Evolutionary conservation across 75 land plant species (phyloP), one percentile per base, ranked within the genome.

Genomic region (Ceratopteris richardii): DNA sequence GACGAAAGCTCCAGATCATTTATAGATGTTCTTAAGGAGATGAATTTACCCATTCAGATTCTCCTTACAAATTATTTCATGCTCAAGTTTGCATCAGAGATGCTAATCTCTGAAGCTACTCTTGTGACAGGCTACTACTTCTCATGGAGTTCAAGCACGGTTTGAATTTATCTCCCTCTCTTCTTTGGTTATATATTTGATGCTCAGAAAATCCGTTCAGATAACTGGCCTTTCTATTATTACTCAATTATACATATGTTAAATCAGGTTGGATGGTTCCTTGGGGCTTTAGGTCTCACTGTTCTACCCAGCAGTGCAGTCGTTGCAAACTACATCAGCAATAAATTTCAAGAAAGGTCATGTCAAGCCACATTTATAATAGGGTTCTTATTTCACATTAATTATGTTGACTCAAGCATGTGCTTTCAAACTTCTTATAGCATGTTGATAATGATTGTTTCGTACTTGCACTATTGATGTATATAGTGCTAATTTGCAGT

Each of bases 291-390:
- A 5, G 73, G 73, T 21, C 19, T 70, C 22, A 57, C 67, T n/a
- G 73, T 70, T 21, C 60, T 70, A 39, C 73, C 73, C 0, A 64
- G 68, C 56, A 60, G 73, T 39, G 66, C 67, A 4, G 68, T 70
- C 18, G 73, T 70, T 13, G 73, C 69, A 54, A 70, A 70, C 56
- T 70, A 62, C 61, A 64, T 70, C 53, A 70, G 73, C 48, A 70
- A 70, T 17, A 57, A 40, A 26, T 70, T 55, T 57, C 65, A 61
- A 26, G 73, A 70, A 21, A 70, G 68, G 68, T 57, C n/a, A n/a
- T n/a, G n/a, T n/a, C n/a, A n/a, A n/a, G n/a, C n/a, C n/a, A n/a
- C n/a, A n/a, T n/a, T n/a, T n/a, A n/a, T n/a, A n/a, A n/a, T n/a
- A n/a, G n/a, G n/a, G n/a, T n/a, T n/a, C n/a, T n/a, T n/a, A n/a